Evolutionary conservation across 2,329 filamentous ascomycete genomes (phyloP).

Genomic region (Nemania sp.): DNA sequence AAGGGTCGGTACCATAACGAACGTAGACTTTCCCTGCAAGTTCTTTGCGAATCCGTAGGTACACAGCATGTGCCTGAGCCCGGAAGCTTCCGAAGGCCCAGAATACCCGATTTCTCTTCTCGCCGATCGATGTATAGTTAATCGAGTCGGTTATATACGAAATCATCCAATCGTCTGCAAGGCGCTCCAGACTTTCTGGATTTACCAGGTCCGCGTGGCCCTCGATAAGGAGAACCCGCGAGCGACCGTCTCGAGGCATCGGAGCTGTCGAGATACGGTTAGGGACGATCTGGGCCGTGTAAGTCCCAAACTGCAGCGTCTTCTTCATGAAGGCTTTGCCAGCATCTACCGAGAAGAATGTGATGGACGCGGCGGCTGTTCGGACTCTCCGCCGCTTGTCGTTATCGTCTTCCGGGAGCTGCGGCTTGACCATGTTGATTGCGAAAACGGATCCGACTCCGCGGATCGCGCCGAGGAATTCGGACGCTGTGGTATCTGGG

Average conservation of each 20-base stretch:
- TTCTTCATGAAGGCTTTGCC: background rate
- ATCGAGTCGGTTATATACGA: background rate
- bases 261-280: background rate
- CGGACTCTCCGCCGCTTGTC: background rate
- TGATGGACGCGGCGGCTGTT: background rate
- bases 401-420: background rate
- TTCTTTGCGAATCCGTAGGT: background rate
- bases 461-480: background rate
- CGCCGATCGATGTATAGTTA: background rate
- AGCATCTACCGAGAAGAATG: background rate
- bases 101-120: background rate
- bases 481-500: background rate
- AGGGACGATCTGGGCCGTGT: background rate
- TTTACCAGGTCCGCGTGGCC: background rate
- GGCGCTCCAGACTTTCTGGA: background rate
- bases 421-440: background rate
- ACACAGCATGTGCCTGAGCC: background rate
- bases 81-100: slow-evolving; percentile 1
- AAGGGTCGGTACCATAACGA: background rate
- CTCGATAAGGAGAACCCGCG: background rate
- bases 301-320: background rate
- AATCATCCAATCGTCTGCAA: background rate
- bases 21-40: background rate
- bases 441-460: background rate
- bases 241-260: background rate